phyloP scores from a whole-genome alignment of 2,329 filamentous ascomycete species.

The Alternaria conjuncta region DNA sequence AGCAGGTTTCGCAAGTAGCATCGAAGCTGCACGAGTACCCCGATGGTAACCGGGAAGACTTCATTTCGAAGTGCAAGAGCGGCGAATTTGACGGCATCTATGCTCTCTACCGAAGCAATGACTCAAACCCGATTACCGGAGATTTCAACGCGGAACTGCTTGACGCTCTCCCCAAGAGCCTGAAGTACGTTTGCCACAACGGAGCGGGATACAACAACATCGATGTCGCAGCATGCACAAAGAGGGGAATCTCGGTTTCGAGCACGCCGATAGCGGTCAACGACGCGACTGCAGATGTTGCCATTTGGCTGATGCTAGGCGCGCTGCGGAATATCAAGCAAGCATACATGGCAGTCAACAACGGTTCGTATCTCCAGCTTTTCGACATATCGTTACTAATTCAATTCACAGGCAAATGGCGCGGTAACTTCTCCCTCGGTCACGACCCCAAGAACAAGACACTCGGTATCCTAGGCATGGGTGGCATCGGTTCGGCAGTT shows the following conservation, averaged over 20 bases:
- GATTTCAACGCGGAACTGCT: conserved; percentile 56
- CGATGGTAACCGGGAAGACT: conserved; percentile 60
- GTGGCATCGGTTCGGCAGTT: conserved; percentile 62
- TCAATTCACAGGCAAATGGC: conserved; percentile 46
- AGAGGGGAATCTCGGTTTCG: conserved; percentile 53
- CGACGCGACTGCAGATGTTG: conserved; percentile 59
- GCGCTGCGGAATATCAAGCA: conserved; percentile 59
- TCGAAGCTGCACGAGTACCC: conserved; percentile 59
- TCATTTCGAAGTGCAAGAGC: conserved; percentile 61
- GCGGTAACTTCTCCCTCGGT: conserved; percentile 56
- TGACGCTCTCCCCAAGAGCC: conserved; percentile 48
- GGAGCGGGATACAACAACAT: conserved; percentile 68
- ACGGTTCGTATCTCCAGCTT: conserved; percentile 41
- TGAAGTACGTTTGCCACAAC: conserved; percentile 56
- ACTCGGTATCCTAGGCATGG: conserved; percentile 66
- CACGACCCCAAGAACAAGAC: conserved; percentile 61
- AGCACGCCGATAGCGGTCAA: conserved; percentile 58
- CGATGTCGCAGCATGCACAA: conserved; percentile 61
- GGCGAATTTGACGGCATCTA: conserved; percentile 63
- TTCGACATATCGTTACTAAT: conserved; percentile 8
- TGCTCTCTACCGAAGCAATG: conserved; percentile 65
- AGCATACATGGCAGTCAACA: conserved; percentile 54
- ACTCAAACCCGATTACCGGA: conserved; percentile 58
- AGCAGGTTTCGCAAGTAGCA: conserved; percentile 44
- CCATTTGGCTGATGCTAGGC: conserved; percentile 60